Percentiles rank a stretch among this genome's conserved stretches.
phyloP scores from a whole-genome alignment of 2,329 filamentous ascomycete genomes.

The Alternaria ventricosa region DNA sequence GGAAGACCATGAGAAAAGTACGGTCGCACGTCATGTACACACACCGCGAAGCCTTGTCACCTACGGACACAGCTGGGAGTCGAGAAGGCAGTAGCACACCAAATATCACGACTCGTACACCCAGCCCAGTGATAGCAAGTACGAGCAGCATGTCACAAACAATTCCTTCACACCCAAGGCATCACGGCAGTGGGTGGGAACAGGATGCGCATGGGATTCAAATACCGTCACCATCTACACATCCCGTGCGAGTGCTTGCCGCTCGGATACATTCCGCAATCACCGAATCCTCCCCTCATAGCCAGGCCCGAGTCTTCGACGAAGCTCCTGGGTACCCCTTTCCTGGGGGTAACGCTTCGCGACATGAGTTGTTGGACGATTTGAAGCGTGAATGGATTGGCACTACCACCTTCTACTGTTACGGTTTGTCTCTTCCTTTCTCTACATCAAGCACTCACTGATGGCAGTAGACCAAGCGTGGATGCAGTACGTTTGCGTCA shows the following conservation, averaged over 20 bases:
- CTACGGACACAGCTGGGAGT: slow-evolving; percentile 20
- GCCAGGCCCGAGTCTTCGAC: slow-evolving; percentile 30
- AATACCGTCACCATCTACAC: slow-evolving; percentile 25
- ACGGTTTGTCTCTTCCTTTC: slow-evolving; percentile 18
- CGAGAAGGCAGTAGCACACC: slow-evolving; percentile 22
- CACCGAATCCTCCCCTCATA: slow-evolving; percentile 26
- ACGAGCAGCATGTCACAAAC: slow-evolving; percentile 21
- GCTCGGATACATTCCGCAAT: slow-evolving; percentile 33
- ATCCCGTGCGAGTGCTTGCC: slow-evolving; percentile 30
- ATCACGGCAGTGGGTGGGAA: slow-evolving; percentile 23
- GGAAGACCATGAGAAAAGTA: slow-evolving; percentile 41
- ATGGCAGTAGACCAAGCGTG: slow-evolving; percentile 27
- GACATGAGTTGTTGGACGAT: slow-evolving; percentile 23
- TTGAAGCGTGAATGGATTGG: slow-evolving; percentile 35
- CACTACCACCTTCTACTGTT: slow-evolving; percentile 25
- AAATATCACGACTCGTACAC: slow-evolving; percentile 19
- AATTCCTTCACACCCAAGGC: slow-evolving; percentile 16
- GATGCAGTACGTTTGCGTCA: slow-evolving; percentile 38
- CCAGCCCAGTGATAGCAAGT: slow-evolving; percentile 27
- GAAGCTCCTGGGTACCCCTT: slow-evolving; percentile 35
- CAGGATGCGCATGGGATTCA: slow-evolving; percentile 24
- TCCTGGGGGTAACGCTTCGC: slow-evolving; percentile 4
- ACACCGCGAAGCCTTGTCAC: slow-evolving; percentile 35
- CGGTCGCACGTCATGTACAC: slow-evolving; percentile 49
- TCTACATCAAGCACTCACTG: not conserved